These are phyloP conservation scores for Dactylellina haptotyla DNA, from an alignment of 2,329 filamentous ascomycete species.

Conservation along the genomic window DNA sequence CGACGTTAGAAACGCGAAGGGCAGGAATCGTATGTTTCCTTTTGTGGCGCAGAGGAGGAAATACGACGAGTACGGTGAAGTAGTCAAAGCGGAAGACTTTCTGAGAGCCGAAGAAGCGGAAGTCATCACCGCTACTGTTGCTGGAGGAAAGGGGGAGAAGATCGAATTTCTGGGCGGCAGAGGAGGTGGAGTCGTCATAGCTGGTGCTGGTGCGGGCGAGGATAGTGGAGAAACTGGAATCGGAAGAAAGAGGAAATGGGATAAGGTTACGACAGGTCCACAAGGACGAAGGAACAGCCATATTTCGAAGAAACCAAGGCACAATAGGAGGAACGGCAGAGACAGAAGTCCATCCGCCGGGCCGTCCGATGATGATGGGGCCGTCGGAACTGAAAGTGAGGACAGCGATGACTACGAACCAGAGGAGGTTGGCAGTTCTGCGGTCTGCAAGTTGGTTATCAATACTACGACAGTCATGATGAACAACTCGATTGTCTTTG, in stretches of 20 bases:
- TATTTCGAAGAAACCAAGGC: slow-evolving; percentile 40
- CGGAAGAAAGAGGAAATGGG: slow-evolving; percentile 95
- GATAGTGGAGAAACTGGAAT: slow-evolving; percentile 62
- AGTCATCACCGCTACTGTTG: slow-evolving; percentile 70
- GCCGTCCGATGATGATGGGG: slow-evolving; percentile 16
- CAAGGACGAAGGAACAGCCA: slow-evolving; percentile 34
- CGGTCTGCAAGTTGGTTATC: slow-evolving; percentile 80
- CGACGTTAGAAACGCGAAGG: slow-evolving; percentile 88
- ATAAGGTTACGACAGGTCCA: slow-evolving; percentile 67
- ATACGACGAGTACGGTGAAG: slow-evolving; percentile 89
- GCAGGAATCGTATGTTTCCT: slow-evolving; percentile 90
- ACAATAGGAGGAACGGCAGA: slow-evolving; percentile 59
- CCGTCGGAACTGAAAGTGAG: slow-evolving; percentile 11
- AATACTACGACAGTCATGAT: slow-evolving; percentile 72
- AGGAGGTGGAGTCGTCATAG: slow-evolving; percentile 40
- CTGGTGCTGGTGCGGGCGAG: slow-evolving; percentile 1
- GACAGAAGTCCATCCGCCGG: slow-evolving; percentile 20
- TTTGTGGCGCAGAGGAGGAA: slow-evolving; percentile 81
- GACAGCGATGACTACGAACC: slow-evolving; percentile 56
- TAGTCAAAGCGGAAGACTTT: slow-evolving; percentile 93
- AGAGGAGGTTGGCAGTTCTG: slow-evolving; percentile 60
- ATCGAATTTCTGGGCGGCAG: slow-evolving; percentile 62
- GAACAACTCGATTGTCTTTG: slow-evolving; percentile 80
- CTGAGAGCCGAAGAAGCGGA: slow-evolving; percentile 88
- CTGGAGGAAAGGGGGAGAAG: slow-evolving; percentile 52